Evolutionary conservation across 345 rosid species (phyloP).

Genomic region (Crucihimalaya himalaica): DNA sequence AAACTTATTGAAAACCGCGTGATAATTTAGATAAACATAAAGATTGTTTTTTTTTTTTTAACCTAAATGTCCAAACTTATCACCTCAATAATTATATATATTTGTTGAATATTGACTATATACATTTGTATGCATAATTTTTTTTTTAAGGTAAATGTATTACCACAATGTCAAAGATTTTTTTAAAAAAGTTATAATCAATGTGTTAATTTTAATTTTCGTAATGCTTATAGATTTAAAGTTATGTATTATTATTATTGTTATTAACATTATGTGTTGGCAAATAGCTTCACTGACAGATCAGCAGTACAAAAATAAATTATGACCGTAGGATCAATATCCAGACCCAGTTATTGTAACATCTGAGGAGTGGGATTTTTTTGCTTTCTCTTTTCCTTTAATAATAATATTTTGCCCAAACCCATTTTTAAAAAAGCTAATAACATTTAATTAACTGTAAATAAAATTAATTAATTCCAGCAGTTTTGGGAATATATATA

Average conservation of each 20-base stretch:
- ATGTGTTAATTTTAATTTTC: neutral
- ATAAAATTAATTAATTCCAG: constrained; percentile 7
- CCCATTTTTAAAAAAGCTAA: neutral
- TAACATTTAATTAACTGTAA: neutral
- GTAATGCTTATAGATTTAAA: neutral
- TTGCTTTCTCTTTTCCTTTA: neutral
- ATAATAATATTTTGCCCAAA: neutral
- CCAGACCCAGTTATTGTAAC: neutral
- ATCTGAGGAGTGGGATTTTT: neutral
- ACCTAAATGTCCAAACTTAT: neutral
- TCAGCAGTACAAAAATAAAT: neutral
- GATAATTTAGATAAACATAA: neutral
- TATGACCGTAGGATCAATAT: constrained; percentile 28
- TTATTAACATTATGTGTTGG: neutral
- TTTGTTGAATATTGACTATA: neutral
- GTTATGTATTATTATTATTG: no score
- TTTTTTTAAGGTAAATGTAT: neutral
- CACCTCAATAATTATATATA: neutral
- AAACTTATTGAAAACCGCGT: constrained; percentile 6
- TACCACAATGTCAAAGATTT: neutral
- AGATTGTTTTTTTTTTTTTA: no score
- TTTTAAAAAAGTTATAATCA: neutral
- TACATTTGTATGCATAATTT: neutral
- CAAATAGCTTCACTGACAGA: constrained; percentile 19
- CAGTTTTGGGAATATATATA: constrained; percentile 27